Base-by-base conservation (phyloP, 2,329 filamentous ascomycete species). In the Penicillium polonicum region DNA sequence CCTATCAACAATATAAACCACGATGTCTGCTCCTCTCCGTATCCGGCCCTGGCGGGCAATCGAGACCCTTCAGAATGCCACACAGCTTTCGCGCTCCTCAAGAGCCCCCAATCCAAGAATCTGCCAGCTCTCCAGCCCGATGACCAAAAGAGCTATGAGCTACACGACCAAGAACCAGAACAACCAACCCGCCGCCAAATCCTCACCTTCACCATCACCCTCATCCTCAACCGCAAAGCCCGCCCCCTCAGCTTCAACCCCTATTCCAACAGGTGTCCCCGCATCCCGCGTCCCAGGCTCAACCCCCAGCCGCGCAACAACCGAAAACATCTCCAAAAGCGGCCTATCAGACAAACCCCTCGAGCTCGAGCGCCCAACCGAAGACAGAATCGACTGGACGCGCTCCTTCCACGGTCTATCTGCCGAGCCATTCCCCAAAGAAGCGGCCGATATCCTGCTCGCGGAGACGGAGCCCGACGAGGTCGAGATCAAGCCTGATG, bases 401-500 rank as follows among this genome's bases (percentile, higher is more conserved):
- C 86, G 83, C 48, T 95, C 90, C 15, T 96, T 88, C 79, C 87
- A 93, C 74, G 90, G 91, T 13, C 84, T 96, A 19, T 88, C 87
- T 36, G 81, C 83, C 0, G 79, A 80, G 35, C 83, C 91, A 0
- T 96, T 96, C 74, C 80, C 86, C 4, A 78, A 85, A 45, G 88
- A 92, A 74, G 84, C 88, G 52, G 82, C 85, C 10, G 82, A 85
- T 17, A 82, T 90, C 21, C 82, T 97, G 46, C 83, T 89, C 61
- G 80, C 84, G 56, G 86, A 87, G 2, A 73, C 96, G 13, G 78
- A 85, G 53, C 78, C 83, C 0, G 83, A 87, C 48, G 93, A 97
- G 76, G 87, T 99, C 55, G 94, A 99, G 80, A 89, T 99, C 72
- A 99, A 99, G 80, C 93, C 94, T 33, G 94, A 99, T 78, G 94